A percentile compares a stretch with the other conserved stretches of the same genome.
phyloP scores from a whole-genome alignment of 83 land plant species.

The Larix sibirica region DNA sequence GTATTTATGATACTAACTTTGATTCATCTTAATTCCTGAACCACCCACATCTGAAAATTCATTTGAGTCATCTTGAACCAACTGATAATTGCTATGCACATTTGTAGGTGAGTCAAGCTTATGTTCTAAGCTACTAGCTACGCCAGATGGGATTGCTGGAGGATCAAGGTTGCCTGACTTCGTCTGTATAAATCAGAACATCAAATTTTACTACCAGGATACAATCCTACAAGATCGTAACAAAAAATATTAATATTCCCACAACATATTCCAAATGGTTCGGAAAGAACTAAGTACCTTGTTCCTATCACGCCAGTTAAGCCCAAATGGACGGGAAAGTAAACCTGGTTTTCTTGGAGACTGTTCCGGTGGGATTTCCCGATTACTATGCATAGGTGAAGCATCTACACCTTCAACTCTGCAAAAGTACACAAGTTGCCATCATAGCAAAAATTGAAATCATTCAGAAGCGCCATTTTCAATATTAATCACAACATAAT shows the following conservation, averaged over 20 bases:
- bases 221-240: neutral
- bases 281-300: neutral
- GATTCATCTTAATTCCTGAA: too few relatives aligned
- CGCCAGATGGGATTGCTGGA: neutral
- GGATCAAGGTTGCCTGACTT: neutral
- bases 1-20: too few relatives aligned
- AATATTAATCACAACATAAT: too few relatives aligned
- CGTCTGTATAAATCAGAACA: neutral
- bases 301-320: constrained; percentile 33
- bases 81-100: too few relatives aligned
- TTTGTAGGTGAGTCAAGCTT: neutral
- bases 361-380: constrained; percentile 19
- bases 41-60: too few relatives aligned
- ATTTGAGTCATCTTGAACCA: too few relatives aligned
- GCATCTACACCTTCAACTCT: neutral
- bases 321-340: constrained; percentile 39
- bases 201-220: neutral
- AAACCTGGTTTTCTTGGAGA: constrained; percentile 28
- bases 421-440: constrained; percentile 2
- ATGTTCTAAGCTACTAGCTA: neutral
- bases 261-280: neutral
- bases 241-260: neutral
- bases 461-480: neutral
- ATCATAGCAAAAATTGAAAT: neutral
- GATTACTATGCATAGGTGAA: constrained; percentile 15